Base-by-base conservation (phyloP, 768 basidiomycete genomes). In the Serendipita vermifera region DNA sequence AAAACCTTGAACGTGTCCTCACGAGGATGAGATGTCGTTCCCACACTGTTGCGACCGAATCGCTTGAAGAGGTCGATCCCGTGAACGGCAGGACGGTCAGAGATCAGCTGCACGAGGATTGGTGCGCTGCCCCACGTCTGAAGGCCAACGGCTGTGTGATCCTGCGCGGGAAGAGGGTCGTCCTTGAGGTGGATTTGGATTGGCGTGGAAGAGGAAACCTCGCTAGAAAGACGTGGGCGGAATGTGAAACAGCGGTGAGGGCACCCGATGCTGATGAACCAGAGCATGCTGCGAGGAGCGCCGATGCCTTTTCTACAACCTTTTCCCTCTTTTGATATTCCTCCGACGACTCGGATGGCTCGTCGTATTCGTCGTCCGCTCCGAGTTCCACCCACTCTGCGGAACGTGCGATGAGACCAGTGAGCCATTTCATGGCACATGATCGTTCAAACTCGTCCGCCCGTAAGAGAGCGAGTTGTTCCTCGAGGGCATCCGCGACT, bases 71-170 rank as follows among this genome's bases (percentile, higher is more conserved):
- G 41, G 31, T 38, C 61, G 53, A 76, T 59, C 11, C 69, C 70
- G 59, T 75, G 87, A 26, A 59, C 58, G 2, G 59, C 62, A 2
- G 81, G 77, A 36, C 71, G 63, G 7, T 68, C 65, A 40, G 80
- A 82, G 51, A 89, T 72, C 41, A 75, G 74, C 61, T 82, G 76
- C 1, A 80, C 81, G 43, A 91, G 73, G 33, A 86, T 67, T 63
- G 87, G 83, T 15, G 81, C 77, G 62, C 83, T 82, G 6, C 80
- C 86, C 87, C 88, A 90, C 63, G 84, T 88, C 67, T 90, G 87
- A 39, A 90, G 69, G 0, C 88, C 87, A 31, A 88, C 86, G 15
- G 80, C 81, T 7, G 85, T 87, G 65, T 88, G 82, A 64, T 88
- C 86, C 13, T 75, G 72, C 31, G 68, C 70, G 26, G 77, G 71